A percentile compares a stretch with the other conserved stretches of the same genome.
These are phyloP conservation scores for Pyricularia grisea DNA, from an alignment of 2,329 filamentous ascomycete species.

Conservation along the genomic window DNA sequence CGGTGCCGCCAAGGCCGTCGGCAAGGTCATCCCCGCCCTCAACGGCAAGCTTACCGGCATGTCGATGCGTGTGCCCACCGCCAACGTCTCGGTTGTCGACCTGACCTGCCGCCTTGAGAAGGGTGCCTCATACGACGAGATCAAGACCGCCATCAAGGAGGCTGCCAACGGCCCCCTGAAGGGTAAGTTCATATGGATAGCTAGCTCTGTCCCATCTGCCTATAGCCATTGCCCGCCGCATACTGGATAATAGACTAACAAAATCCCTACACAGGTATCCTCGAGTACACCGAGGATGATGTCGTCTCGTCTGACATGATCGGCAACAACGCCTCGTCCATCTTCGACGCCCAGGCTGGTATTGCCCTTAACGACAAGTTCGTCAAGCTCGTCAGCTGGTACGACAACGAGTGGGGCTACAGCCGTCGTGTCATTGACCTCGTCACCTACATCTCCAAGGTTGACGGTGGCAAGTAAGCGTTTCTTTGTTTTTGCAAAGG, in stretches of 20 bases:
- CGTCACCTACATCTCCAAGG: constrained; percentile 68
- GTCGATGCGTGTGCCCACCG: constrained; percentile 97
- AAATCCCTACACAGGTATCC: constrained; percentile 50
- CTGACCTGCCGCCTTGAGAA: constrained; percentile 92
- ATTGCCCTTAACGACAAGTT: constrained; percentile 98
- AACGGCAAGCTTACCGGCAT: constrained; percentile 99
- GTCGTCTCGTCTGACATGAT: constrained; percentile 90
- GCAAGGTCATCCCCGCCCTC: constrained; percentile 96
- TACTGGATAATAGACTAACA: constrained; percentile 8
- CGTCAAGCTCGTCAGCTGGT: constrained; percentile 97
- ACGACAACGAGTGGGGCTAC: constrained; percentile 99
- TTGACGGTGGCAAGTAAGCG: constrained; percentile 49
- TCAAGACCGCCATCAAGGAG: constrained; percentile 86
- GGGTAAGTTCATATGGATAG: constrained; percentile 45
- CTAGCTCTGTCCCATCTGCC: neutral
- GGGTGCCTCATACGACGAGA: constrained; percentile 76
- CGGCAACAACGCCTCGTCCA: constrained; percentile 88
- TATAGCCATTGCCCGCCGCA: neutral
- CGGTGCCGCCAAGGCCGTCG: constrained; percentile 98
- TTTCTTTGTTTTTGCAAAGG: neutral
- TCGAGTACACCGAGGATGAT: constrained; percentile 95
- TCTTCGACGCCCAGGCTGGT: constrained; percentile 99
- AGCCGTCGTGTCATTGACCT: constrained; percentile 89
- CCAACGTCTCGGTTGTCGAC: constrained; percentile 99
- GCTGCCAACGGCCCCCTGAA: constrained; percentile 77